A percentile compares a stretch with the other conserved stretches of the same genome.
Evolutionary conservation across 371 early-diverging fungal species (phyloP).

Genomic region (Mortierella sp.): DNA sequence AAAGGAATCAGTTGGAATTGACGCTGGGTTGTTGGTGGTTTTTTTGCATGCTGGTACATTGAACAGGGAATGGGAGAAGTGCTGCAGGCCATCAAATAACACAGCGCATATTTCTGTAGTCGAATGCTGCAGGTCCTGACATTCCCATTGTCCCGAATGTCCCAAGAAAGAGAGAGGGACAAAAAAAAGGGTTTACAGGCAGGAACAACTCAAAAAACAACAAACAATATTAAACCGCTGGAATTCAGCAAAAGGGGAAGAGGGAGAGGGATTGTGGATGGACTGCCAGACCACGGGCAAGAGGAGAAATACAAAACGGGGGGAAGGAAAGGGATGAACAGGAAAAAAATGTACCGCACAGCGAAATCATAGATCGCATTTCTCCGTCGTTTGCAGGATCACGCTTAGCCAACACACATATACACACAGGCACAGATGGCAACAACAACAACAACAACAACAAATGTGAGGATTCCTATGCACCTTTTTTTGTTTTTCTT

Average conservation of each 20-base stretch:
- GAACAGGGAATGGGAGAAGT: not conserved
- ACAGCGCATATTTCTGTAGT: not conserved
- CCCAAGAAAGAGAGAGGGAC: not conserved
- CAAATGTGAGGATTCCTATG: not conserved
- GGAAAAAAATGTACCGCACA: not conserved
- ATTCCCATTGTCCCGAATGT: not conserved
- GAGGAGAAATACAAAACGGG: too few species aligned
- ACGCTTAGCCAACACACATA: not conserved
- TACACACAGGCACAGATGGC: not conserved
- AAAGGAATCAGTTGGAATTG: not conserved
- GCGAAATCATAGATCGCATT: not conserved
- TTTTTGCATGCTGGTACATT: slow-evolving; percentile 4
- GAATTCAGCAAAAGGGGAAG: not conserved
- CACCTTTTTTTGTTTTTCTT: not conserved
- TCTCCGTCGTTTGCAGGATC: not conserved
- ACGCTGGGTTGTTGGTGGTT: not conserved
- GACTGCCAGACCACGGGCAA: too few species aligned
- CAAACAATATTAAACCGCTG: not conserved
- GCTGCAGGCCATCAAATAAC: not conserved
- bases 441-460: not conserved
- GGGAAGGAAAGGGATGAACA: too few species aligned
- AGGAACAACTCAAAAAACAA: not conserved
- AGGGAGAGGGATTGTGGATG: not conserved
- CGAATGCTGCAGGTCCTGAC: not conserved
- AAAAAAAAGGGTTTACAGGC: not conserved